Conservation (phyloP, 768 basidiomycete species). For the Lactarius vividus region DNA sequence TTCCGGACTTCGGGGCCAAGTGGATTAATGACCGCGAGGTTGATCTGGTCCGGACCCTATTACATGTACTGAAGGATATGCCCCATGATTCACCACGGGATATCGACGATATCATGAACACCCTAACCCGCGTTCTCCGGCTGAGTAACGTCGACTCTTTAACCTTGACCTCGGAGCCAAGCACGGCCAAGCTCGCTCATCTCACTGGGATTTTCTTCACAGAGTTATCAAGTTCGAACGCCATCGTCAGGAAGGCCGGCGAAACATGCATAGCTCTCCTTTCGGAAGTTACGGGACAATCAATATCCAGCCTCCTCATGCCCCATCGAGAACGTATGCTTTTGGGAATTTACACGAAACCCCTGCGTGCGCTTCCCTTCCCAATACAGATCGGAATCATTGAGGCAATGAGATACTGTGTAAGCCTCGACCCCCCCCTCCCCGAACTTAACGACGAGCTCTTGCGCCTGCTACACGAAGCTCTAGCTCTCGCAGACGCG, state of each 20-base stretch:
- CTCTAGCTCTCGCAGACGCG: constrained; percentile 91
- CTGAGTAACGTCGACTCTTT: constrained; percentile 53
- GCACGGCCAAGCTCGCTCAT: constrained; percentile 51
- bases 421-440: constrained; percentile 84
- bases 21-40: constrained; percentile 87
- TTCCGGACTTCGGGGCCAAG: constrained; percentile 65
- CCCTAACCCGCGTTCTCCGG: constrained; percentile 65
- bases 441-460: constrained; percentile 93
- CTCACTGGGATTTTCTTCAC: constrained; percentile 82
- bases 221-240: constrained; percentile 84
- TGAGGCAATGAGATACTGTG: constrained; percentile 92
- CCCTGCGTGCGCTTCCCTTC: constrained; percentile 90
- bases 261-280: constrained; percentile 79
- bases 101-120: constrained; percentile 72
- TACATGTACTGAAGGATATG: constrained; percentile 93
- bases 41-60: constrained; percentile 84
- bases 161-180: constrained; percentile 43
- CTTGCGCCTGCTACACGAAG: constrained; percentile 86
- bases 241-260: constrained; percentile 78
- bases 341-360: constrained; percentile 91
- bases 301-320: constrained; percentile 74
- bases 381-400: constrained; percentile 97
- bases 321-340: constrained; percentile 88
- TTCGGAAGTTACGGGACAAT: constrained; percentile 66
- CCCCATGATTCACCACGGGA: constrained; percentile 85